Evolutionary conservation across 169 alveolate species (phyloP).

Genomic region (Cryptosporidium muris): DNA sequence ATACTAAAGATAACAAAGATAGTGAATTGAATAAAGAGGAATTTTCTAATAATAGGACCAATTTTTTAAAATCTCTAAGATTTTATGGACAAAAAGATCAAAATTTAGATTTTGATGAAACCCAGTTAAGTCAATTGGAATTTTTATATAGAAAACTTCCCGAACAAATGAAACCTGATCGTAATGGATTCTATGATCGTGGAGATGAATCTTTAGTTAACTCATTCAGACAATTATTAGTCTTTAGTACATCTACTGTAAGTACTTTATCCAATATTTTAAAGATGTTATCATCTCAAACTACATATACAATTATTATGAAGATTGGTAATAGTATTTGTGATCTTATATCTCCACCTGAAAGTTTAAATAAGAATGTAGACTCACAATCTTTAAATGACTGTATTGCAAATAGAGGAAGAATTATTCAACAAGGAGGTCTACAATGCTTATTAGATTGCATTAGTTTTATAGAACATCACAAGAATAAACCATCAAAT

Average conservation of each 20-base stretch:
- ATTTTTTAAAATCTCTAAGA: constrained; percentile 43
- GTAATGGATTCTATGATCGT: constrained; percentile 47
- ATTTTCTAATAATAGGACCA: neutral
- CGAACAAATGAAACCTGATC: constrained; percentile 14
- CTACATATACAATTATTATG: constrained; percentile 9
- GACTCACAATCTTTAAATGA: neutral
- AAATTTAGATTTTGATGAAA: constrained; percentile 51
- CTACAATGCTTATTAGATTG: constrained; percentile 50
- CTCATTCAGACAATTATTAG: constrained; percentile 19
- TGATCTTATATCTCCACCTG: constrained; percentile 15
- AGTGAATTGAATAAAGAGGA: neutral
- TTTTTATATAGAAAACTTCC: constrained; percentile 37
- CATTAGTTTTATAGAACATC: constrained; percentile 31
- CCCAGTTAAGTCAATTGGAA: constrained; percentile 50
- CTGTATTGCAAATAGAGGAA: constrained; percentile 34
- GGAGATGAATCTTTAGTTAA: constrained; percentile 52
- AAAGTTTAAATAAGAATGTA: constrained; percentile 1
- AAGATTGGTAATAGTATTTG: constrained; percentile 52
- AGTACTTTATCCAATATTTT: constrained; percentile 17
- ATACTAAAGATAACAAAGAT: neutral
- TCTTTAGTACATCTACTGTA: constrained; percentile 14
- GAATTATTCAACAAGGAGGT: constrained; percentile 46
- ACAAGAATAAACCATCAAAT: neutral
- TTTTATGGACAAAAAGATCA: constrained; percentile 15
- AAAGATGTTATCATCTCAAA: neutral